Evolutionary conservation across 305 asterid species (phyloP), one percentile per base, ranked within the genome.

Genomic region (Solanum hybrid): DNA sequence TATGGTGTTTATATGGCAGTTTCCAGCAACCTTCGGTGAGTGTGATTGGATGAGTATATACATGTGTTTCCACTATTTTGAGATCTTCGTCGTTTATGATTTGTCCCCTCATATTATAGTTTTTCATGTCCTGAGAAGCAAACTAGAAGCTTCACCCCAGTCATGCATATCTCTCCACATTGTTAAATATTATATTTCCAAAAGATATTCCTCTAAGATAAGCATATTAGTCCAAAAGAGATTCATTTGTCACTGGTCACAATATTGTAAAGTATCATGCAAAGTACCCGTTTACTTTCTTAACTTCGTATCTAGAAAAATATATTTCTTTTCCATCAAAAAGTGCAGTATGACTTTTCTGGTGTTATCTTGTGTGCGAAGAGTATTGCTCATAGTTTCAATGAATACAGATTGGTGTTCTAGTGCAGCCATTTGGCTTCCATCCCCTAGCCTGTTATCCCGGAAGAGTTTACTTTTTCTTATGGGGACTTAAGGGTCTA

Each of bases 21-120:
- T 87, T 97, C 99, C 79, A 96, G 98, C 95, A 97, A 97, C 92
- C 96, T 96, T 32, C 95, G 99, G 98, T 96, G 94, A 86, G 97
- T 90, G 61, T 26, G 38, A 89, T 36, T 15, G 72, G 34, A 77
- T n/a, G 37, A 45, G 10, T 26, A 68, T 39, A 81, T 5, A 32
- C 90, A 73, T 9, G 83, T 72, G 34, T 32, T 88, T 51, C 76
- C 27, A 32, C 29, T 51, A 84, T 51, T 51, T 20, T 51, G 88
- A 17, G 87, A 83, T 83, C 73, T 82, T 82, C 87, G 1, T 41
- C 15, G 3, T 83, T 83, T 51, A 84, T 84, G 76, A 84, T 29
- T 15, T 29, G 39, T 10, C 1, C 88, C 24, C 88, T 51, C 76
- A 31, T 84, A 32, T 51, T 29, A 45, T 83, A 51, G 14, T 45